Evolutionary conservation across 306 rosid species (phyloP).

Genomic region (Quillaja saponaria): DNA sequence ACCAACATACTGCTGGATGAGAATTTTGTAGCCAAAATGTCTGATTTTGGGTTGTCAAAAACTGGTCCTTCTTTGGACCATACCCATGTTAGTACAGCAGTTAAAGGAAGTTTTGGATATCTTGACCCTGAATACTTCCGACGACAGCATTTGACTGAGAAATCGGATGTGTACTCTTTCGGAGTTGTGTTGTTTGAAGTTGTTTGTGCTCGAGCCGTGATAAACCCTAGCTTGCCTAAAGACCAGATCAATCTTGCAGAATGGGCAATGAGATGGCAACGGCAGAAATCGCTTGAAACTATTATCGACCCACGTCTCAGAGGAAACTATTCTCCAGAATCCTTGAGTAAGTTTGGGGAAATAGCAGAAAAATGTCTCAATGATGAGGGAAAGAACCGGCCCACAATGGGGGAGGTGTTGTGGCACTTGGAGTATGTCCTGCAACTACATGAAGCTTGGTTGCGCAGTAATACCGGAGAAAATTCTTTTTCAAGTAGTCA

Average conservation of each 20-base stretch:
- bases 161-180: constrained; percentile 91
- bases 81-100: constrained; percentile 96
- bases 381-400: constrained; percentile 84
- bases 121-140: constrained; percentile 94
- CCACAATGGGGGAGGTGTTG: constrained; percentile 90
- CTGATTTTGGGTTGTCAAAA: constrained; percentile 93
- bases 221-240: constrained; percentile 86
- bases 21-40: constrained; percentile 86
- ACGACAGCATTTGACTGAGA: constrained; percentile 90
- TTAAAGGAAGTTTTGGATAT: constrained; percentile 95
- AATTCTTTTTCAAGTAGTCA: constrained; percentile 51
- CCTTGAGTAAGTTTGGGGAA: constrained; percentile 73
- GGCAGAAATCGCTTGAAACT: constrained; percentile 59
- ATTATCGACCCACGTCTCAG: constrained; percentile 63
- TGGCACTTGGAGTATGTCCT: constrained; percentile 91
- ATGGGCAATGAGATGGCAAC: constrained; percentile 95
- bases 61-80: constrained; percentile 86
- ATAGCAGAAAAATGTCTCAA: constrained; percentile 93
- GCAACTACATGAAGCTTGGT: constrained; percentile 94
- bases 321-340: constrained; percentile 63
- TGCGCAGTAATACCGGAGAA: constrained; percentile 37
- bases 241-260: constrained; percentile 95
- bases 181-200: constrained; percentile 91
- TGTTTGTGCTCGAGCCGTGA: constrained; percentile 88
- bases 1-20: constrained; percentile 85